Base-by-base conservation (phyloP, 176 grass and related monocot genomes). In the Zoysia pacifica region DNA sequence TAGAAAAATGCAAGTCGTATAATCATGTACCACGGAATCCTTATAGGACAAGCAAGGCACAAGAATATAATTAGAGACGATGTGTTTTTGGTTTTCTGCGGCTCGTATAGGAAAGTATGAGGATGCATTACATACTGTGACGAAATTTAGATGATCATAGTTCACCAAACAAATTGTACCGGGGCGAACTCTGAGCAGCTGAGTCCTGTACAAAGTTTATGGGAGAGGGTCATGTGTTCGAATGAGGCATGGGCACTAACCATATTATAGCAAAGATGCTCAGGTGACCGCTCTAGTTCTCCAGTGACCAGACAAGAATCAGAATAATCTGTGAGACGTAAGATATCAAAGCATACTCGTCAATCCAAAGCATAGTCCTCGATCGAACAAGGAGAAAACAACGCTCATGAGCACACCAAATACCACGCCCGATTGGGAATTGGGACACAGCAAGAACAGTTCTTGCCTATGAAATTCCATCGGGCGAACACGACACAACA, bases 401-500 rank as follows among this genome's bases (percentile, higher is more conserved):
- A 80, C 6, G 49, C 9, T 45, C 44, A 69, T 11, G 65, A 51
- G 39, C 71, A 72, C 77, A 81, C 48, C 42, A 77, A 84, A 89
- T 89, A 62, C 70, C 42, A 85, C 62, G 19, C 36, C 52, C 62
- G 11, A 62, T 68, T 55, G 66, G 70, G 16, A 43, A 62, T 68
- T 55, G 66, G 70, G 16, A 50, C 28, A 43, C 19, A 81, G 49
- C 11, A 69, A 18, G 50, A 54, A 55, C 65, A 18, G 56, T 60
- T 67, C 6, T 72, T 56, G 66, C 58, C 28, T 18, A 70, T 28
- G 9, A 69, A 56, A 75, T 76, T 83, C 67, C 35, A 85, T 58
- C 35, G 28, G 48, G 43, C 10, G 44, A 75, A 76, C 43, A 50
- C 35, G 81, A 45, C 5, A 46, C 53, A 12, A 44, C 77, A 81